Evolutionary conservation across 140 eudicot genomes (phyloP).

Genomic region (Erigeron philadelphicus): DNA sequence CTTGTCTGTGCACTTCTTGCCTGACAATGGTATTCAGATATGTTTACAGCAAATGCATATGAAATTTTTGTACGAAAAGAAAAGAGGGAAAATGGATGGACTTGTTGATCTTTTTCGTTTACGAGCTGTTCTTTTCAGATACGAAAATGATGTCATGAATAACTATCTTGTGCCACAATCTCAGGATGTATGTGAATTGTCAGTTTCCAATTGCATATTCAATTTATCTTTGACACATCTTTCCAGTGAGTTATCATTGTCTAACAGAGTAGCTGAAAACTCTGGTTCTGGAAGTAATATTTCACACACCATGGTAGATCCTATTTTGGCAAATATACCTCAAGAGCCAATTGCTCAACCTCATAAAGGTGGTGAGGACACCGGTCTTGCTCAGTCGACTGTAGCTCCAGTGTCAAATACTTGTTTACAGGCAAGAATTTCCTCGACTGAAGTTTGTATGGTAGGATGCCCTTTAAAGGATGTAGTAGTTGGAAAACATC

Average conservation of each 20-base stretch:
- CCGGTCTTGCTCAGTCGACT: slow-evolving; percentile 6
- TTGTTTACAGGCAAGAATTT: slow-evolving; percentile 37
- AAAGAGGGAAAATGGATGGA: slow-evolving; percentile 38
- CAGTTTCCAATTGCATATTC: slow-evolving; percentile 46
- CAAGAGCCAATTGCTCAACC: slow-evolving; percentile 30
- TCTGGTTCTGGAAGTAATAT: slow-evolving; percentile 33
- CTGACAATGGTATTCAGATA: slow-evolving; percentile 51
- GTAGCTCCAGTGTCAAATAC: slow-evolving; percentile 25
- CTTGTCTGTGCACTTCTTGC: slow-evolving; percentile 38
- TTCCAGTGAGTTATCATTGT: slow-evolving; percentile 25
- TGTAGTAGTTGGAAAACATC: slow-evolving; percentile 37
- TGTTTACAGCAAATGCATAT: slow-evolving; percentile 32
- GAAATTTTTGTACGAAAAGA: slow-evolving; percentile 33
- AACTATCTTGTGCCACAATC: slow-evolving; percentile 27
- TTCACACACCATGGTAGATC: slow-evolving; percentile 27
- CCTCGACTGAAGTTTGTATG: slow-evolving; percentile 49
- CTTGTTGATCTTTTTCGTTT: slow-evolving; percentile 39
- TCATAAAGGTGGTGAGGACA: not conserved
- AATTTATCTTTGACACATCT: slow-evolving; percentile 36
- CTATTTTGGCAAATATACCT: slow-evolving; percentile 21
- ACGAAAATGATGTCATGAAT: slow-evolving; percentile 33
- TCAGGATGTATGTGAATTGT: slow-evolving; percentile 50
- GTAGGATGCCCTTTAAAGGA: slow-evolving; percentile 50
- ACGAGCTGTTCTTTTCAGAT: slow-evolving; percentile 41
- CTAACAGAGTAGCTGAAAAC: slow-evolving; percentile 25